Conservation (phyloP, 2,329 filamentous ascomycete species). For the Ascochyta koolunga region DNA sequence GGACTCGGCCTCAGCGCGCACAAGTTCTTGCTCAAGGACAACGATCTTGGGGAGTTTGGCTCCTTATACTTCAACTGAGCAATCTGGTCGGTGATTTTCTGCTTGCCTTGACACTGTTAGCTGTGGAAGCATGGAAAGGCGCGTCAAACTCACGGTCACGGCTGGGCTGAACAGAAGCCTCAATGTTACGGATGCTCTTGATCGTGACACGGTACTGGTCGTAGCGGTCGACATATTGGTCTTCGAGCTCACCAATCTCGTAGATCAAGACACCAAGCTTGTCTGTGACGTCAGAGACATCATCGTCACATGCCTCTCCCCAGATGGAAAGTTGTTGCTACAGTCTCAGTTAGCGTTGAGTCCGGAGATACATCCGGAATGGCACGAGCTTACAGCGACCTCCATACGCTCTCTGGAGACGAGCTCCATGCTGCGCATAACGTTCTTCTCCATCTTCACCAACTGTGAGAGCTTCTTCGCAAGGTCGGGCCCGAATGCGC, state of each 20-base stretch:
- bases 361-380: slow-evolving; percentile 6
- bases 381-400: slow-evolving; percentile 75
- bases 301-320: slow-evolving; percentile 94
- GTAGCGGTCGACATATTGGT: slow-evolving; percentile 98
- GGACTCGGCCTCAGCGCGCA: slow-evolving; percentile 98
- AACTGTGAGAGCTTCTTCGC: slow-evolving; percentile 97
- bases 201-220: slow-evolving; percentile 99
- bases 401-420: slow-evolving; percentile 98
- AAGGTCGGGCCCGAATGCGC: slow-evolving; percentile 83
- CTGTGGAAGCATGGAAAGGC: neutral
- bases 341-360: slow-evolving; percentile 22
- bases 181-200: slow-evolving; percentile 99
- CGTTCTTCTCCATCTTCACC: slow-evolving; percentile 99
- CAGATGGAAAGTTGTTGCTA: slow-evolving; percentile 99
- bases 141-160: slow-evolving; percentile 75
- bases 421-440: slow-evolving; percentile 97
- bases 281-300: slow-evolving; percentile 98
- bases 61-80: slow-evolving; percentile 99
- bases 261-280: slow-evolving; percentile 98
- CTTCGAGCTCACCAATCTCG: slow-evolving; percentile 97
- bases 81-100: slow-evolving; percentile 99
- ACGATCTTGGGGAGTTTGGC: slow-evolving; percentile 98
- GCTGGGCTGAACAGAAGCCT: slow-evolving; percentile 96
- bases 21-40: slow-evolving; percentile 96
- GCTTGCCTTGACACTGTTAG: slow-evolving; percentile 71